These are phyloP conservation scores for Podaxis carcinomalis DNA, from an alignment of 768 basidiomycete genomes.

Conservation along the genomic window DNA sequence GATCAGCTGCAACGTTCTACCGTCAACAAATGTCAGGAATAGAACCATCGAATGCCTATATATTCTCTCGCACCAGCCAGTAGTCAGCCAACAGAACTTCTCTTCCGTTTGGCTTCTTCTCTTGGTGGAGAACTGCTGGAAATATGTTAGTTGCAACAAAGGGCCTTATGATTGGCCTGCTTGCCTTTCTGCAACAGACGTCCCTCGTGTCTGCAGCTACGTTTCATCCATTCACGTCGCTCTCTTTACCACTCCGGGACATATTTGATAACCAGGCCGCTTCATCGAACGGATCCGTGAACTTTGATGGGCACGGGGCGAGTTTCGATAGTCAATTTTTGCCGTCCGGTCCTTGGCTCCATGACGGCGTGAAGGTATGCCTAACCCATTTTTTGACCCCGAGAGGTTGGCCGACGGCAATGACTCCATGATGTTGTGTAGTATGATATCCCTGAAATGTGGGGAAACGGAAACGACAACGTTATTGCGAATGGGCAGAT, in stretches of 20 bases:
- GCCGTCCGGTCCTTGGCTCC: conserved; percentile 32
- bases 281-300: conserved; percentile 31
- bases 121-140: neutral
- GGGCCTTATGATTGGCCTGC: neutral
- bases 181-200: neutral
- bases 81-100: neutral
- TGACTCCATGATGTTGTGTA: conserved; percentile 12
- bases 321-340: conserved; percentile 38
- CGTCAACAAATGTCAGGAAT: neutral
- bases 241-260: conserved; percentile 21
- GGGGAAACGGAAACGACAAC: conserved; percentile 42
- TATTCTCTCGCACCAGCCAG: neutral
- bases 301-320: conserved; percentile 34
- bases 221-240: conserved; percentile 18
- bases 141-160: neutral
- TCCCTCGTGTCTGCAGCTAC: neutral
- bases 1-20: neutral
- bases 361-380: conserved; percentile 36
- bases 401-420: neutral
- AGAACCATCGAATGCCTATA: neutral
- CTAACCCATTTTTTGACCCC: neutral
- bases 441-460: conserved; percentile 38
- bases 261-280: conserved; percentile 42
- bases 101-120: neutral
- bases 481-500: conserved; percentile 41